These are phyloP conservation scores for Lanmaoa pseudosensibilis DNA, from an alignment of 768 basidiomycete genomes.

Conservation along the genomic window DNA sequence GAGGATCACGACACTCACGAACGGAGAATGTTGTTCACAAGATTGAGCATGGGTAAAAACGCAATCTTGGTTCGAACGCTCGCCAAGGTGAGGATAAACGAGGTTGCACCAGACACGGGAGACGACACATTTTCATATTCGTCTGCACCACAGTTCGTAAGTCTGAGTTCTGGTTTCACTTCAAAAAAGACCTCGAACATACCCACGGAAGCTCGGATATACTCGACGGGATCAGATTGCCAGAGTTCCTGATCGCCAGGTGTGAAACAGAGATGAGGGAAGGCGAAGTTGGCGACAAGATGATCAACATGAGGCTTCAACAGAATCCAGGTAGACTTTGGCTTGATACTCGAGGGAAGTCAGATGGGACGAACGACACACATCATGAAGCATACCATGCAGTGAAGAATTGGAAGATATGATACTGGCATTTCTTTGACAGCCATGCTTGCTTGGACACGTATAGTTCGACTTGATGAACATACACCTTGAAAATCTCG, in stretches of 20 bases:
- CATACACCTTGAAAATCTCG: constrained; percentile 80
- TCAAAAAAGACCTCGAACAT: constrained; percentile 15
- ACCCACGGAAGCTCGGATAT: constrained; percentile 76
- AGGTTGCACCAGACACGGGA: constrained; percentile 75
- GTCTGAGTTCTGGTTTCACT: background rate
- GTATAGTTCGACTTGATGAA: constrained; percentile 62
- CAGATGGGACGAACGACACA: constrained; percentile 1
- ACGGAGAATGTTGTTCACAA: constrained; percentile 72
- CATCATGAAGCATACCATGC: constrained; percentile 64
- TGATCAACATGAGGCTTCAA: constrained; percentile 83
- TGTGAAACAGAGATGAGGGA: constrained; percentile 84
- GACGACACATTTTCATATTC: constrained; percentile 79
- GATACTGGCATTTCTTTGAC: constrained; percentile 79
- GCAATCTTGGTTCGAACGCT: constrained; percentile 79
- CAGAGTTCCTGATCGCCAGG: constrained; percentile 65
- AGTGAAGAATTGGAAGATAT: constrained; percentile 81
- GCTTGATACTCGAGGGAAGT: constrained; percentile 69
- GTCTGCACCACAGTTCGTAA: constrained; percentile 46
- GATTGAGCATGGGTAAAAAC: constrained; percentile 76
- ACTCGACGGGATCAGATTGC: constrained; percentile 83
- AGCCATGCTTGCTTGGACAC: constrained; percentile 78
- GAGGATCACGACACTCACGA: constrained; percentile 44
- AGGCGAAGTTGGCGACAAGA: constrained; percentile 78
- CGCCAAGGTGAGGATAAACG: constrained; percentile 76
- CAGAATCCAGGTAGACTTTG: constrained; percentile 85